These are phyloP conservation scores for Sphagnum magellanicum DNA, from an alignment of 228 moss, liverwort and hornwort species.

Conservation along the genomic window DNA sequence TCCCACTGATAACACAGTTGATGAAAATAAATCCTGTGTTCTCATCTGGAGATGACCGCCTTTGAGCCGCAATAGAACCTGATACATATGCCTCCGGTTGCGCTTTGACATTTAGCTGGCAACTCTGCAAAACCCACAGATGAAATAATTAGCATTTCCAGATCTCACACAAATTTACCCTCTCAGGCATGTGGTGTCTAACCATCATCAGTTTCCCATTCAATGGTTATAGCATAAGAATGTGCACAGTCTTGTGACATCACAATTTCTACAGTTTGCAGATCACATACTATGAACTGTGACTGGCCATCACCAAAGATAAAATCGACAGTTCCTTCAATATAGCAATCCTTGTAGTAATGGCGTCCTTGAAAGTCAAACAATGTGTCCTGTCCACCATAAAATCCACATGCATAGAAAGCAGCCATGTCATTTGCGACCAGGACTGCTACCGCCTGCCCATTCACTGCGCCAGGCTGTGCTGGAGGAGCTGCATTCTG, in stretches of 20 bases:
- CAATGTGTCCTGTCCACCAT: slow-evolving; percentile 58
- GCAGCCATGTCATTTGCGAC: slow-evolving; percentile 53
- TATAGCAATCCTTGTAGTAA: slow-evolving; percentile 50
- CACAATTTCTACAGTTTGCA: not conserved
- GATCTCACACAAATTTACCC: not conserved
- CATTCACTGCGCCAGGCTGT: slow-evolving; percentile 34
- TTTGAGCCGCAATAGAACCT: slow-evolving; percentile 59
- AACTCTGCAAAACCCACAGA: slow-evolving; percentile 19
- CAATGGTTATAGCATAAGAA: not conserved
- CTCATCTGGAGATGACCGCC: slow-evolving; percentile 30
- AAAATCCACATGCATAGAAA: slow-evolving; percentile 49
- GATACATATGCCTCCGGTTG: slow-evolving; percentile 23
- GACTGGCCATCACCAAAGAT: slow-evolving; percentile 55
- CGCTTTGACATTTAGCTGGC: slow-evolving; percentile 43
- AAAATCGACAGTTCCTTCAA: slow-evolving; percentile 48
- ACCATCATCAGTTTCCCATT: not conserved
- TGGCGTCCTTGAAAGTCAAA: slow-evolving; percentile 51
- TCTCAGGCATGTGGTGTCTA: not conserved
- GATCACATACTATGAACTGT: slow-evolving; percentile 29
- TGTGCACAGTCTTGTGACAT: not conserved
- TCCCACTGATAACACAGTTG: slow-evolving; percentile 67
- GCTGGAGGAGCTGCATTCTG: slow-evolving; percentile 49
- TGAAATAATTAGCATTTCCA: not conserved
- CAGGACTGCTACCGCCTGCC: slow-evolving; percentile 52
- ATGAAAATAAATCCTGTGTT: slow-evolving; percentile 61